Percentiles rank a stretch among this genome's conserved stretches.
phyloP scores from a whole-genome alignment of 148 eudicot genomes.

The Rhododendron simsii region DNA sequence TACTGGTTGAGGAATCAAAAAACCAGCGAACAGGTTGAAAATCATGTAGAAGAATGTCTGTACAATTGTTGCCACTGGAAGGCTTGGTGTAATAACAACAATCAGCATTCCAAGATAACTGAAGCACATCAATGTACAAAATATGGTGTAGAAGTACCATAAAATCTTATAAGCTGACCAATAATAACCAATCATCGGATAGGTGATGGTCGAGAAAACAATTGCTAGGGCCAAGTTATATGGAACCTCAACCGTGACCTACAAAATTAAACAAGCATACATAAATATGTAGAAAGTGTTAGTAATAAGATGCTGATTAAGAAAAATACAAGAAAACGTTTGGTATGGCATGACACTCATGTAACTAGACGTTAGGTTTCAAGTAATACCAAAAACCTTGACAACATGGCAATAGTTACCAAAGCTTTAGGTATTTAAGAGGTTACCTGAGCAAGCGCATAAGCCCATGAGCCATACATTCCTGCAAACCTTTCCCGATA shows the following conservation, averaged over 20 bases:
- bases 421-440: neutral
- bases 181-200: neutral
- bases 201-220: slow-evolving; percentile 27
- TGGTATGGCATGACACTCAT: neutral
- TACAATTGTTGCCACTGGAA: slow-evolving; percentile 42
- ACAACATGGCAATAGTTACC: neutral
- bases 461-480: no score
- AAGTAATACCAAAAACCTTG: neutral
- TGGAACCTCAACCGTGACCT: slow-evolving; percentile 49
- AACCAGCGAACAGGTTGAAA: slow-evolving; percentile 63
- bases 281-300: neutral
- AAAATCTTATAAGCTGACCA: neutral
- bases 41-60: slow-evolving; percentile 40
- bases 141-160: slow-evolving; percentile 4
- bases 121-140: slow-evolving; percentile 53
- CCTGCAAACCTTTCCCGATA: no score
- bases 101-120: slow-evolving; percentile 71
- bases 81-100: slow-evolving; percentile 20
- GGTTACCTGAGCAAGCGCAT: no score
- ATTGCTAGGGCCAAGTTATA: slow-evolving; percentile 45
- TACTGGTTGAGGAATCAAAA: slow-evolving; percentile 66
- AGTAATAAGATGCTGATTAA: neutral
- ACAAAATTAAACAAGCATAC: neutral
- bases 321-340: no score
- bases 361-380: neutral